Base-by-base conservation (phyloP, 331 rosid genomes). In the Spiraea crenata region DNA sequence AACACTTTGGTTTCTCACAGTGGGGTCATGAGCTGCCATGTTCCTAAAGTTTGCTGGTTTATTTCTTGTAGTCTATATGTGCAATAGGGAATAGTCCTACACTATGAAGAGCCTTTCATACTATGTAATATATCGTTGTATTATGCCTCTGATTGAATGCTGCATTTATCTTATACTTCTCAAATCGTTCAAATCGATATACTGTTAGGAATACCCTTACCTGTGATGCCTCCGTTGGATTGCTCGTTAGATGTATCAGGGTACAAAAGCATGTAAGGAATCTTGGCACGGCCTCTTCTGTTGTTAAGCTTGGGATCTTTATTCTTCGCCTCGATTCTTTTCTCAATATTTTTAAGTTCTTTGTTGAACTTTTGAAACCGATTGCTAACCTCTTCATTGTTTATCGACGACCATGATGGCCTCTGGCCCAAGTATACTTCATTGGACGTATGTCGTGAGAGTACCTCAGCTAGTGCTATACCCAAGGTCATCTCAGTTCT, bases 171-270 rank as follows among this genome's bases (percentile, higher is more conserved):
- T 17, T 5, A 8, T 37, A 66, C 12, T 35, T 40, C 13, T 25
- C 11, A 25, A 31, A 31, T 69, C 50, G 66, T 73, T 81, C 72
- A 86, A 66, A 85, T 85, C 55, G 85, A 85, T 72, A 85, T 85
- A 82, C 87, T 86, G 69, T 80, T 85, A 42, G 89, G 92, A 52
- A 88, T 77, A 11, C 88, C 85, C 65, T 79, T 84, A 39, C 86
- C 81, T 1, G 70, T 76, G 74, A 76, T 71, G 17, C 79, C 90
- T 40, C 69, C 75, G 60, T 75, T 69, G 63, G 81, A 73, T 51
- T 70, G 80, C 71, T 48, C 74, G 75, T 79, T 67, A 56, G 88
- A 76, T 8, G 77, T 81, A 38, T 77, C 80, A 17, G 91, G 91
- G 54, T 70, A 75, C 77, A 87, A 61, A 48, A 78, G 83, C 65